Conservation (phyloP, 73 alveolate species). For the Paramecium sexaurelia region DNA sequence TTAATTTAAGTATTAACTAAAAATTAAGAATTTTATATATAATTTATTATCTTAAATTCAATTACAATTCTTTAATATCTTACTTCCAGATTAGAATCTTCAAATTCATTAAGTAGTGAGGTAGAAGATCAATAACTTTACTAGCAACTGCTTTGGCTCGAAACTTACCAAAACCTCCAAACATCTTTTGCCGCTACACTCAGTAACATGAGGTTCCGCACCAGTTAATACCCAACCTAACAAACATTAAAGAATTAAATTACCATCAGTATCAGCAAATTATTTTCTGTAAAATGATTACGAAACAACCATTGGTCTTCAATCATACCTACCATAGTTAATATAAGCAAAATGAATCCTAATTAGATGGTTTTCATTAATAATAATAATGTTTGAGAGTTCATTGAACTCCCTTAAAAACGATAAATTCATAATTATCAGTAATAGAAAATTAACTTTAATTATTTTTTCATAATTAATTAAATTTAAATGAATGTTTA, state of each 20-base stretch:
- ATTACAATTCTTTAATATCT: no score
- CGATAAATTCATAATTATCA: no score
- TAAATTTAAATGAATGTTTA: no score
- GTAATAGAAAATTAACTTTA: no score
- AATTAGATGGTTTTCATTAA: no score
- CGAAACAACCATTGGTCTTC: slow-evolving; percentile 27
- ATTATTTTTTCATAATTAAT: no score
- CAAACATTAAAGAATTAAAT: neutral
- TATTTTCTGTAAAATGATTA: slow-evolving; percentile 17
- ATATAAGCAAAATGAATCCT: no score
- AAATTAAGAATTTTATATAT: no score
- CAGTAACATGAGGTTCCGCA: neutral
- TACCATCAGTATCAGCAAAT: slow-evolving; percentile 36
- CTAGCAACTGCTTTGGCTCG: neutral
- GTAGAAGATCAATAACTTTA: slow-evolving; percentile 1
- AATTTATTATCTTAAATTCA: no score
- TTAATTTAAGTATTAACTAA: neutral
- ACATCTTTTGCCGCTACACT: slow-evolving; percentile 22
- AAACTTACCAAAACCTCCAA: neutral
- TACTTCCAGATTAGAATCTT: slow-evolving; percentile 48
- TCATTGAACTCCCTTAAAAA: no score
- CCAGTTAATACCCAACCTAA: slow-evolving; percentile 15
- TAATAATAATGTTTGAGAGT: no score
- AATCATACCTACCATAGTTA: no score
- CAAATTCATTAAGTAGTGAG: neutral